Conservation (phyloP, 345 rosid species). For the Salix caprea region DNA sequence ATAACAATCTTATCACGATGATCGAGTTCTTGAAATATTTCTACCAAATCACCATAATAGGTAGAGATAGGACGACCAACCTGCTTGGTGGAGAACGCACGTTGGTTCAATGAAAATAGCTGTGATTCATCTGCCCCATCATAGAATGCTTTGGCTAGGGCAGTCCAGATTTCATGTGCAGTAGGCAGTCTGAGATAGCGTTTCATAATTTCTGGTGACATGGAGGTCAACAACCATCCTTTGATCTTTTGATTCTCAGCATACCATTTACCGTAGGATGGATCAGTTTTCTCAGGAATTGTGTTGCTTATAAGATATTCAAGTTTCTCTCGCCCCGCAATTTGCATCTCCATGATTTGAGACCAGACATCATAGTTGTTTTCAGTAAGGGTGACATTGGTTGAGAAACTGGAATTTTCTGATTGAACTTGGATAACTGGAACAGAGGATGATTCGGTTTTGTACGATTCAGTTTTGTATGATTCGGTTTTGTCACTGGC, state of each 20-base stretch:
- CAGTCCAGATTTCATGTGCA: neutral
- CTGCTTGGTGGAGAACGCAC: neutral
- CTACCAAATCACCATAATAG: neutral
- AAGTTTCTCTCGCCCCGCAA: neutral
- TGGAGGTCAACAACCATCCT: neutral
- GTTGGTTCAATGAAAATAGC: neutral
- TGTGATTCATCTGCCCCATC: neutral
- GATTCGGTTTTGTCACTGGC: too few relatives aligned
- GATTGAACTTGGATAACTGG: conserved; percentile 8
- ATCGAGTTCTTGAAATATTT: neutral
- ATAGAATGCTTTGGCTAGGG: conserved; percentile 5
- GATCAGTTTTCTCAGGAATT: neutral
- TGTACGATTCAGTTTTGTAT: too few relatives aligned
- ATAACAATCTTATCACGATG: neutral
- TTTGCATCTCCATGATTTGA: neutral
- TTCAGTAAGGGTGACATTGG: neutral
- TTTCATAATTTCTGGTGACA: neutral
- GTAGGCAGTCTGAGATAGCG: neutral
- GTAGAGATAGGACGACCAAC: neutral
- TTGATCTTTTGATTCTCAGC: conserved; percentile 2
- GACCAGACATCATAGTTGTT: neutral
- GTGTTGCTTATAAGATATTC: neutral
- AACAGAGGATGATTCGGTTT: neutral
- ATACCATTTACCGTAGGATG: neutral
- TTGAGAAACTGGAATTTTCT: neutral